Conservation (phyloP, 495 filamentous ascomycete genomes). For the Podospora appendiculata region DNA sequence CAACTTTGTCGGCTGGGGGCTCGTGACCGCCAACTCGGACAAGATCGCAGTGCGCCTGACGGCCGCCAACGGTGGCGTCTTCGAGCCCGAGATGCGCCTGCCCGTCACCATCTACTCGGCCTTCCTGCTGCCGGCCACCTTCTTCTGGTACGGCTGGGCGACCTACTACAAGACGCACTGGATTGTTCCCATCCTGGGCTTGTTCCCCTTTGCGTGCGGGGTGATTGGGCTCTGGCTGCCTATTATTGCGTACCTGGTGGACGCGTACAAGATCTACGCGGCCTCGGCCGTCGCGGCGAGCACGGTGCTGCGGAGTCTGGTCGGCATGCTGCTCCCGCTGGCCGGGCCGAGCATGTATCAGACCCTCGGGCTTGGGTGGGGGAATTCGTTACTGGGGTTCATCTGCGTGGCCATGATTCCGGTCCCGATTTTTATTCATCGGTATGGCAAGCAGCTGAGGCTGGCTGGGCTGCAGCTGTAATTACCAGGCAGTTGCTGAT, state of each 20-base stretch:
- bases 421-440: slow-evolving; percentile 71
- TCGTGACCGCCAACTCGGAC: slow-evolving; percentile 32
- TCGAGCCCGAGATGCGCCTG: slow-evolving; percentile 50
- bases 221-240: slow-evolving; percentile 45
- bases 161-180: slow-evolving; percentile 25
- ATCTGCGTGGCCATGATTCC: slow-evolving; percentile 54
- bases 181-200: slow-evolving; percentile 46
- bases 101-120: slow-evolving; percentile 30
- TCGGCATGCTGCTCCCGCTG: slow-evolving; percentile 51
- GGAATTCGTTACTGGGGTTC: slow-evolving; percentile 57
- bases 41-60: slow-evolving; percentile 32
- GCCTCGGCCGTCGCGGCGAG: slow-evolving; percentile 51
- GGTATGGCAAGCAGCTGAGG: slow-evolving; percentile 55
- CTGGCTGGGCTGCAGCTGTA: slow-evolving; percentile 1
- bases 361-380: slow-evolving; percentile 49
- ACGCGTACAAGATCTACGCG: slow-evolving; percentile 51
- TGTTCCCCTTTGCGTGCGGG: slow-evolving; percentile 43
- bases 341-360: slow-evolving; percentile 47
- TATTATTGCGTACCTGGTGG: slow-evolving; percentile 52
- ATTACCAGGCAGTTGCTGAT: no score
- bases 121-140: slow-evolving; percentile 31
- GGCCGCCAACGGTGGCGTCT: slow-evolving; percentile 41
- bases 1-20: slow-evolving; percentile 27
- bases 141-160: slow-evolving; percentile 43
- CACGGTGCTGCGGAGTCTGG: slow-evolving; percentile 43